Conservation (phyloP, 140 eudicot genomes). For the Bidens hawaiensis region DNA sequence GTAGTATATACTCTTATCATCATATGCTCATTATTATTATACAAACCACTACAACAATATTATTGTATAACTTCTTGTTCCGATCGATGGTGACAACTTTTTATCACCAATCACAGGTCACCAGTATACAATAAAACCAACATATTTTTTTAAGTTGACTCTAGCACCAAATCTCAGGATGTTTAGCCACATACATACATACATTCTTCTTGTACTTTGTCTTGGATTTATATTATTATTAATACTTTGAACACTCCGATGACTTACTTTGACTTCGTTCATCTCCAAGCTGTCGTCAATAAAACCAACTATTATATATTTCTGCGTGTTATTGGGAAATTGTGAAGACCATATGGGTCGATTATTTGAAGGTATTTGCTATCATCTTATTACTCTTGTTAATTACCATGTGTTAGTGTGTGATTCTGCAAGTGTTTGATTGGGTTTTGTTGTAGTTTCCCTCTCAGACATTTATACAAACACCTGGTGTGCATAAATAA, state of each 20-base stretch:
- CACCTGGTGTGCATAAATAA: conserved; percentile 11
- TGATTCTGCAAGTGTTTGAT: conserved; percentile 1
- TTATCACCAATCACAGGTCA: conserved; percentile 3
- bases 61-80: conserved; percentile 21
- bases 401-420: not conserved
- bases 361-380: conserved; percentile 20
- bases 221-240: not conserved
- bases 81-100: conserved; percentile 18
- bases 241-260: conserved; percentile 20
- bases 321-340: not conserved
- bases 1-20: conserved; percentile 12
- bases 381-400: not conserved
- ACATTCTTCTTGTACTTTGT: not conserved
- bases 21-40: conserved; percentile 10
- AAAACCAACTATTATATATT: not conserved
- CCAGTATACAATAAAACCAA: not conserved
- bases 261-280: conserved; percentile 16
- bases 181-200: conserved; percentile 17
- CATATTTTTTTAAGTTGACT: not conserved
- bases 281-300: conserved; percentile 21
- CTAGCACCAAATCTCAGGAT: conserved; percentile 4
- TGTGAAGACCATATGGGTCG: conserved; percentile 21
- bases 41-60: conserved; percentile 7
- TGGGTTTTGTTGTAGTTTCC: conserved; percentile 2
- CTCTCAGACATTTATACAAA: conserved; percentile 16